A percentile compares a stretch with the other conserved stretches of the same genome.
phyloP scores from a whole-genome alignment of 495 filamentous ascomycete genomes.

The Aspergillus ostianus region DNA sequence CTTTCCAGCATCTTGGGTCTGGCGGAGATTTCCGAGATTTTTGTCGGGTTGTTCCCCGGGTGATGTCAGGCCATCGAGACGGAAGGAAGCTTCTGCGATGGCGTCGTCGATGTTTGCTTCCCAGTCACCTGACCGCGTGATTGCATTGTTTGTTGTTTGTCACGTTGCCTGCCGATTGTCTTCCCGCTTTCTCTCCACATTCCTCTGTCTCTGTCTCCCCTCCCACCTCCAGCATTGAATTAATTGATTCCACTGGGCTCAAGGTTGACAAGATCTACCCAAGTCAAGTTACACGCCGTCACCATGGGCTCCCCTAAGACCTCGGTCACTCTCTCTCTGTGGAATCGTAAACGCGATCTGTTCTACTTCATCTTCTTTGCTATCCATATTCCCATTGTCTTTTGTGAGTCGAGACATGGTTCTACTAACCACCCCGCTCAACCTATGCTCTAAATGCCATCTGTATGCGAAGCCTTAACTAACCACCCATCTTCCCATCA shows the following conservation, averaged over 20 bases:
- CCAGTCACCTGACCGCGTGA: not conserved
- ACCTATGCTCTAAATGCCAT: no score
- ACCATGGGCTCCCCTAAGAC: not conserved
- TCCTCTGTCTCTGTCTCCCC: conserved; percentile 2
- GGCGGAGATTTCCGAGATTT: not conserved
- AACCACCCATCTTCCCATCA: conserved; percentile 22
- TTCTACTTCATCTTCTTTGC: conserved; percentile 69
- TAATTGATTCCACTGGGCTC: not conserved
- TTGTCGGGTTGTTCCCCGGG: not conserved
- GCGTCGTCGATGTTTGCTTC: not conserved
- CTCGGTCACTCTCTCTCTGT: conserved; percentile 27
- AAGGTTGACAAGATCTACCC: conserved; percentile 10
- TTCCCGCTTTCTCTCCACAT: no score
- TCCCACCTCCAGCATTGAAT: not conserved
- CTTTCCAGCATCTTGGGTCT: not conserved
- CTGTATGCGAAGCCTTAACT: conserved; percentile 4
- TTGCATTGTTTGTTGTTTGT: not conserved
- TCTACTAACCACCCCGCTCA: conserved; percentile 3
- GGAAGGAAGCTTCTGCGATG: not conserved
- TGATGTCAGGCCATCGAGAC: not conserved
- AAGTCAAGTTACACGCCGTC: not conserved
- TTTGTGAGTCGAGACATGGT: conserved; percentile 49
- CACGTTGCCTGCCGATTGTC: no score
- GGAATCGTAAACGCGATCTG: conserved; percentile 50
- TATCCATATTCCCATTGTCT: conserved; percentile 65